Conservation (phyloP, 2,329 filamentous ascomycete genomes). For the Dactylella cylindrospora region DNA sequence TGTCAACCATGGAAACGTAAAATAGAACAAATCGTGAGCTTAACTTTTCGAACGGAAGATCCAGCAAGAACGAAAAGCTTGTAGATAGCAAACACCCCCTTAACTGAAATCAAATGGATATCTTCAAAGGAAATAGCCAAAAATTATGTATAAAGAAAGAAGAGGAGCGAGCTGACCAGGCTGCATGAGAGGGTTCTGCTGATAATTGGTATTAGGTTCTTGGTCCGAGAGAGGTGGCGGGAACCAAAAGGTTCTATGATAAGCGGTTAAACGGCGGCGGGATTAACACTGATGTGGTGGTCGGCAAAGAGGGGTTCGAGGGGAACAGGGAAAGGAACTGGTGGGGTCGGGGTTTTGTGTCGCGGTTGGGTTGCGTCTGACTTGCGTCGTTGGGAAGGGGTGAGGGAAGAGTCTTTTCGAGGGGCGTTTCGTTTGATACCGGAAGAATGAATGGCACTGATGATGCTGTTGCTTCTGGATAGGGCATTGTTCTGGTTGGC, state of each 20-base stretch:
- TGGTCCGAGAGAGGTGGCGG: neutral
- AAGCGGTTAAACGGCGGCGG: slow-evolving; percentile 25
- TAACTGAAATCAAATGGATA: slow-evolving; percentile 27
- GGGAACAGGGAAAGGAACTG: slow-evolving; percentile 23
- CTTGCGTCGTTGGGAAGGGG: slow-evolving; percentile 39
- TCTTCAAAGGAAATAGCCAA: slow-evolving; percentile 29
- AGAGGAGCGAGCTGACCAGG: neutral
- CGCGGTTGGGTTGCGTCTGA: slow-evolving; percentile 37
- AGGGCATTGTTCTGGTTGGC: slow-evolving; percentile 38
- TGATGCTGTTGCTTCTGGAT: slow-evolving; percentile 34
- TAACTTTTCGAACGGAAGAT: slow-evolving; percentile 23
- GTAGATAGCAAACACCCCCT: slow-evolving; percentile 29
- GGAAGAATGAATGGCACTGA: slow-evolving; percentile 23
- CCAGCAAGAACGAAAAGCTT: neutral
- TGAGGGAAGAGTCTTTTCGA: slow-evolving; percentile 40
- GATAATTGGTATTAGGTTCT: neutral
- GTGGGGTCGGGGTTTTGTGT: slow-evolving; percentile 14
- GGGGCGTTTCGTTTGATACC: slow-evolving; percentile 41
- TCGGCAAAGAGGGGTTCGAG: slow-evolving; percentile 38
- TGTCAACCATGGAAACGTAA: neutral
- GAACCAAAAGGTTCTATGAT: too few species aligned
- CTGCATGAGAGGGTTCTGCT: too few species aligned
- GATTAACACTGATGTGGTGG: slow-evolving; percentile 19
- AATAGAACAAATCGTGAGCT: slow-evolving; percentile 5
- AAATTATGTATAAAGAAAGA: slow-evolving; percentile 20